Percentiles rank a stretch among this genome's conserved stretches.
These are phyloP conservation scores for Crucihimalaya himalaica DNA, from an alignment of 345 rosid species.

Conservation along the genomic window DNA sequence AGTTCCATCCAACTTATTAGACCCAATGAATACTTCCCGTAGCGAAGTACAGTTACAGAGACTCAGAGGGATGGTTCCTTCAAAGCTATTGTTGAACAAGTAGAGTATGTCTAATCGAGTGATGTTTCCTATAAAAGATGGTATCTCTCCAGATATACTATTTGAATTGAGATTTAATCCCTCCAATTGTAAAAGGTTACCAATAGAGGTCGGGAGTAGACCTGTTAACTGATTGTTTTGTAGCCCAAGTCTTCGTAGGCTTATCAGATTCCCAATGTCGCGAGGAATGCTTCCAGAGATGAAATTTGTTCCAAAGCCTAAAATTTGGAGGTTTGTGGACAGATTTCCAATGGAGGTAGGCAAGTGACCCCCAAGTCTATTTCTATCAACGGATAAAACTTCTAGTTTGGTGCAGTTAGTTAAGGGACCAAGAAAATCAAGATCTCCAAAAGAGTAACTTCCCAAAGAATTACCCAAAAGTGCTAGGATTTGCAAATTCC, in stretches of 20 bases:
- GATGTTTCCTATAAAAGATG: constrained; percentile 1
- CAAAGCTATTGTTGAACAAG: not conserved
- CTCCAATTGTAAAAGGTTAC: too few species aligned
- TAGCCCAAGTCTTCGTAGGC: not conserved
- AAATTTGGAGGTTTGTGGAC: too few species aligned
- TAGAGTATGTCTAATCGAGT: not conserved
- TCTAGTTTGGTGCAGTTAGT: constrained; percentile 16
- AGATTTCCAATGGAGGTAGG: not conserved
- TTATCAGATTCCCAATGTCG: too few species aligned
- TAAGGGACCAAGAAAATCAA: constrained; percentile 4
- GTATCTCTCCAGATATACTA: not conserved
- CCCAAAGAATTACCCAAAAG: too few species aligned
- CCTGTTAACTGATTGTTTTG: not conserved
- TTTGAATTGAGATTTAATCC: too few species aligned
- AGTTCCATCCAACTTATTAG: too few species aligned
- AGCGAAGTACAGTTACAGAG: not conserved
- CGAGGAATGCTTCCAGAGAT: too few species aligned
- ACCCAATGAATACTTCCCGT: fast-evolving
- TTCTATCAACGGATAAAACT: fast-evolving
- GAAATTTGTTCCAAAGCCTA: too few species aligned
- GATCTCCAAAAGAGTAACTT: constrained; percentile 6
- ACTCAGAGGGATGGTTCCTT: not conserved
- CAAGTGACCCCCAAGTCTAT: not conserved
- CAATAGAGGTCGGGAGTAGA: not conserved
- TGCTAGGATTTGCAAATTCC: too few species aligned